Evolutionary conservation across 2,329 filamentous ascomycete species (phyloP), one percentile per base, ranked within the genome.

Genomic region (Lomentospora prolificans): DNA sequence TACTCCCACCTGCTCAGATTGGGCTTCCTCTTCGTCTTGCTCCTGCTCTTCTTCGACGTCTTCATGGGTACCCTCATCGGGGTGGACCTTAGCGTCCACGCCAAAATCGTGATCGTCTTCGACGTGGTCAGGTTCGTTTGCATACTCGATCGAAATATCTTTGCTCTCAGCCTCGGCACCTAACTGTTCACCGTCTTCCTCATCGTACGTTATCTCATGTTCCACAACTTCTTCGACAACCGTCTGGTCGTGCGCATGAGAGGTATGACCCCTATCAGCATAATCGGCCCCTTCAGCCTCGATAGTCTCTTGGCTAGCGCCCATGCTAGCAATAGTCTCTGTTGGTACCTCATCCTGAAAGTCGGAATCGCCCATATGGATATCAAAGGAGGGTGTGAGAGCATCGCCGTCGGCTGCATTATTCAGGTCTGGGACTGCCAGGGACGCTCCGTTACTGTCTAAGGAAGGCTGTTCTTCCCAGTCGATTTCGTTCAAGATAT

Each of bases 331-430:
- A 22, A 14, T 19, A 25, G 44, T 19, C 17, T 60, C 62, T n/a
- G 60, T 62, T n/a, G 53, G 50, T 3, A 53, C 61, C 41, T 63
- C 64, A 5, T 67, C 59, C 10, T 67, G 63, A 31, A 69, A 64
- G 31, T 69, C 67, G 50, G 67, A 63, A 5, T 67, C 64, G 19
- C 70, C 68, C 4, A 51, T 41, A 3, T 50, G 57, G 30, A 61
- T 60, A 28, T 61, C 51, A 41, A 53, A 39, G 3, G 51, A 53
- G 10, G 51, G 31, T 17, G 30, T 62, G 17, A 59, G 50, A 17
- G 55, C 36, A 10, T 53, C 57, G 27, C 51, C 56, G 14, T 60
- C 61, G 14, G 64, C 56, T 3, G 56, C 56, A 25, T 62, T 63
- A 27, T 64, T 62, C 8, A 60, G 52, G 17, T 62, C 60, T n/a